phyloP scores from a whole-genome alignment of 192 early-diverging fungal genomes.

The Pilobolus umbonatus region DNA sequence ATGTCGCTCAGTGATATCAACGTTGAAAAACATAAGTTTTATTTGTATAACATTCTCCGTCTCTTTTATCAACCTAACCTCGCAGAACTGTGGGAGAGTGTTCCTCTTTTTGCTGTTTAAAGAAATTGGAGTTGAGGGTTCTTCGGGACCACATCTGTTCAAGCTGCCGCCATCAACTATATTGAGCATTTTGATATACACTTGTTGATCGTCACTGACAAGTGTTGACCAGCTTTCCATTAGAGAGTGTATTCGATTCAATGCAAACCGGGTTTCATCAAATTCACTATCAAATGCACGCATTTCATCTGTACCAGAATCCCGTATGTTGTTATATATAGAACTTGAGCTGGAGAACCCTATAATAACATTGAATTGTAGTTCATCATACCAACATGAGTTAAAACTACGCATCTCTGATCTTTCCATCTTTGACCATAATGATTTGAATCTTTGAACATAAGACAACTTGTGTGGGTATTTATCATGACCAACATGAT shows the following conservation, averaged over 20 bases:
- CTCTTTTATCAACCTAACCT: constrained; percentile 24
- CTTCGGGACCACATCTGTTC: neutral
- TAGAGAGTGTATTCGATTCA: neutral
- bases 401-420: constrained; percentile 24
- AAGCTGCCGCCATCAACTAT: neutral
- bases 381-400: constrained; percentile 45
- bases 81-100: constrained; percentile 21
- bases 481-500: neutral
- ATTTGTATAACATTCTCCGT: constrained; percentile 22
- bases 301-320: neutral
- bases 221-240: constrained; percentile 16
- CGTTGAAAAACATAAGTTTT: constrained; percentile 34
- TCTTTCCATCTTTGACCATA: constrained; percentile 24
- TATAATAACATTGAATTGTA: constrained; percentile 41
- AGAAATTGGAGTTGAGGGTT: neutral
- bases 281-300: constrained; percentile 5
- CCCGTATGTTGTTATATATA: neutral
- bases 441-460: constrained; percentile 22
- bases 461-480: neutral
- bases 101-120: neutral
- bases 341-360: neutral
- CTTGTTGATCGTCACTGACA: constrained; percentile 21
- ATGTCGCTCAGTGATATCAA: constrained; percentile 2
- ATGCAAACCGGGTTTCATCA: neutral
- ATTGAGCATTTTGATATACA: constrained; percentile 22